Evolutionary conservation across 176 grass and related monocot species (phyloP).

Genomic region (Triticum monococcum): DNA sequence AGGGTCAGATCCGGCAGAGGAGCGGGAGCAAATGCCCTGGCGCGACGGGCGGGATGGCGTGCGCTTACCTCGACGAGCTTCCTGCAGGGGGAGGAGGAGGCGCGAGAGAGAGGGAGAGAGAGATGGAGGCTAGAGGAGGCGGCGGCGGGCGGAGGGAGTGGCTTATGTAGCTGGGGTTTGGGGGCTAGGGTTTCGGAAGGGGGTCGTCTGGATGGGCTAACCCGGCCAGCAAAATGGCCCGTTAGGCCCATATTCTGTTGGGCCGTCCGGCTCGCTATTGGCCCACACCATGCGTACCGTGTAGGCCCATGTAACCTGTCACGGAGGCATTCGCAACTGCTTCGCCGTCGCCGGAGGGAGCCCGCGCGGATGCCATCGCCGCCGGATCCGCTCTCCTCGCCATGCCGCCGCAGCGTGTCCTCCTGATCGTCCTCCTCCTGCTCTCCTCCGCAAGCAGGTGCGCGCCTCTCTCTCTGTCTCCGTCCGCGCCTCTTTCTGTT

Average conservation of each 20-base stretch:
- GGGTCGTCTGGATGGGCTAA: neutral
- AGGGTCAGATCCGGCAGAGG: neutral
- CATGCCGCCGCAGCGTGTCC: neutral
- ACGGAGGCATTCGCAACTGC: neutral
- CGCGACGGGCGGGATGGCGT: neutral
- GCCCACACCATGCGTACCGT: neutral
- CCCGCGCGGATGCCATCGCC: slow-evolving; percentile 13
- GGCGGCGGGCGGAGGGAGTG: slow-evolving; percentile 5
- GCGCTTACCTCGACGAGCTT: slow-evolving; percentile 8
- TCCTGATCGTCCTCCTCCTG: neutral
- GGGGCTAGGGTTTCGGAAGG: neutral
- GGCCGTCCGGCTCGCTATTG: neutral
- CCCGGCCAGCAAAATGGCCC: neutral
- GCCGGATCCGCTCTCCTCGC: neutral
- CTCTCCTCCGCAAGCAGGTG: slow-evolving; percentile 6
- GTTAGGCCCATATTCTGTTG: neutral
- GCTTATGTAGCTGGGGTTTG: slow-evolving; percentile 17
- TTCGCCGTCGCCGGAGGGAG: neutral
- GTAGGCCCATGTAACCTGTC: neutral
- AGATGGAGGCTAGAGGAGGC: neutral
- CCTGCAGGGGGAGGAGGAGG: neutral
- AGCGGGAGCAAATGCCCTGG: neutral
- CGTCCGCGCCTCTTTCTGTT: neutral
- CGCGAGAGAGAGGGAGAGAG: neutral
- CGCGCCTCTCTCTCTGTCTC: neutral